Evolutionary conservation across 2,329 filamentous ascomycete species (phyloP).

Genomic region (Epichloe brachyelytri): DNA sequence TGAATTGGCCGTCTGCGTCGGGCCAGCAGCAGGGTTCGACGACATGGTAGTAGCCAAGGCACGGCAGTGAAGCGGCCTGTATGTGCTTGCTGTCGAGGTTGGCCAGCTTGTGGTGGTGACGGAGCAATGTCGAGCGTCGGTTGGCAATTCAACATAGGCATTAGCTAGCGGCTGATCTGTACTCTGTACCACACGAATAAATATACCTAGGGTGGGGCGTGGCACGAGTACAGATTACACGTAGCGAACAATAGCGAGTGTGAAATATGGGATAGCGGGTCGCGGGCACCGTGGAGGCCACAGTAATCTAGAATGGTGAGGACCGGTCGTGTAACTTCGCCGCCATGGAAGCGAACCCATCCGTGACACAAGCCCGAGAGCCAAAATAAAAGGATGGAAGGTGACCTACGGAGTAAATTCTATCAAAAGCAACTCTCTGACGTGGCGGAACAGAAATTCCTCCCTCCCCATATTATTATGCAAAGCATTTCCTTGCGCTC

Average conservation of each 20-base stretch:
- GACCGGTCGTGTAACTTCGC: no score
- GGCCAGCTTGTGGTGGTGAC: conserved; percentile 9
- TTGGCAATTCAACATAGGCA: neutral
- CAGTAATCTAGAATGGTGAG: no score
- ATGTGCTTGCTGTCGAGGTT: conserved; percentile 6
- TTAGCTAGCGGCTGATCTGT: no score
- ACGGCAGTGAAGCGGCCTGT: conserved; percentile 3
- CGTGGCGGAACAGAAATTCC: no score
- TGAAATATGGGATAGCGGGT: conserved; percentile 3
- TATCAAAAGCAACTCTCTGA: no score
- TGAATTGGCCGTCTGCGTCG: conserved; percentile 22
- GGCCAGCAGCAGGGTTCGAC: conserved; percentile 22
- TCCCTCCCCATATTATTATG: no score
- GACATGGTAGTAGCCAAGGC: conserved; percentile 23
- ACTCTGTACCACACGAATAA: neutral
- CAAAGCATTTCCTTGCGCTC: no score
- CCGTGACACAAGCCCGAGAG: neutral
- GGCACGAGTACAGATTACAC: neutral
- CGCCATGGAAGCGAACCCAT: neutral
- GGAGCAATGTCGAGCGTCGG: conserved; percentile 5
- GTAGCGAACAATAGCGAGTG: neutral
- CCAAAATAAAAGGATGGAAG: no score
- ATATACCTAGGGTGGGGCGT: no score
- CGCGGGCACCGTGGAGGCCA: neutral
- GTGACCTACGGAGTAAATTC: no score